phyloP scores from a whole-genome alignment of 164 flowering plant species.

The Chimonanthus praecox region DNA sequence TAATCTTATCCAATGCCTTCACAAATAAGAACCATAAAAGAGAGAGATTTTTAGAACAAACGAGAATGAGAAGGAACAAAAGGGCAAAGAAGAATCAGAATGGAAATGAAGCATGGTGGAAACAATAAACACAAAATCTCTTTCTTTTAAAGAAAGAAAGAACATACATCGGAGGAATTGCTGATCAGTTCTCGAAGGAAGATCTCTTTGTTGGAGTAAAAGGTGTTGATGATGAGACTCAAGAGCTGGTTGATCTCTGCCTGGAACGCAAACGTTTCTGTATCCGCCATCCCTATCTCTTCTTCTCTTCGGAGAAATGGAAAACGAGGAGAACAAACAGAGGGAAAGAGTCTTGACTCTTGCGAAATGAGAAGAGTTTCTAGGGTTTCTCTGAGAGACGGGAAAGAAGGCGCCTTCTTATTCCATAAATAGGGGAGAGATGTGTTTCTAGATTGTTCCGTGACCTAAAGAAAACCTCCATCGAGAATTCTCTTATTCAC shows the following conservation, averaged over 20 bases:
- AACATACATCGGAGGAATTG: conserved; percentile 57
- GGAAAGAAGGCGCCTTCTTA: not conserved
- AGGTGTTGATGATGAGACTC: conserved; percentile 75
- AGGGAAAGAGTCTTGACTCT: too few species aligned
- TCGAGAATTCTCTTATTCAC: too few species aligned
- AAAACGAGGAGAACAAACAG: too few species aligned
- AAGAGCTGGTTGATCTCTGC: not conserved
- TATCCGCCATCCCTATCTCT: conserved; percentile 5
- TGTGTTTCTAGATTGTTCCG: conserved; percentile 5
- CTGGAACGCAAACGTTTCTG: not conserved
- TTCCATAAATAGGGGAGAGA: not conserved
- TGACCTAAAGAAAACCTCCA: not conserved
- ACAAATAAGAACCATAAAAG: too few species aligned
- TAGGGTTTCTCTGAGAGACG: not conserved
- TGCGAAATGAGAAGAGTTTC: not conserved
- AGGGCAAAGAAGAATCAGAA: not conserved
- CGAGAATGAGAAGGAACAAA: not conserved
- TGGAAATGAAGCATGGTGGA: too few species aligned
- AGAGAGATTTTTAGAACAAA: too few species aligned
- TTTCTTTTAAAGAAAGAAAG: too few species aligned
- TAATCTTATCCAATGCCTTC: conserved; percentile 28
- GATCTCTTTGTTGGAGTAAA: conserved; percentile 83
- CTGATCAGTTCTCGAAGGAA: conserved; percentile 81
- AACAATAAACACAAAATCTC: too few species aligned
- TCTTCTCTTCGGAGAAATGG: too few species aligned